phyloP scores from a whole-genome alignment of 1,139 yeast species.

The Meyerozyma elateridarum region DNA sequence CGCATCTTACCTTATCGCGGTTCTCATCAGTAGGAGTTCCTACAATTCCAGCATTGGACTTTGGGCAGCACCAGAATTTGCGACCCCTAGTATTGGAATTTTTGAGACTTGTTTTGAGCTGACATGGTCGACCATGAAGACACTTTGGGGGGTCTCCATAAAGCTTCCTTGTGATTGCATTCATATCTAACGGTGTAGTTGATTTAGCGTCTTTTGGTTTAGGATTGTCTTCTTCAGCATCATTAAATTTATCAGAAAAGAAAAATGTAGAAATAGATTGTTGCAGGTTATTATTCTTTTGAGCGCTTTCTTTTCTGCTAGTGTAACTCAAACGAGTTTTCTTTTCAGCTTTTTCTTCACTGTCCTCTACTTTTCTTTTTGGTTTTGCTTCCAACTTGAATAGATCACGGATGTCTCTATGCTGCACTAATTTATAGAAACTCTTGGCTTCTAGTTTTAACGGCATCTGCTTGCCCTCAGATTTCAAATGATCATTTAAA shows the following conservation, averaged over 20 bases:
- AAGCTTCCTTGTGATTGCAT: slow-evolving; percentile 10
- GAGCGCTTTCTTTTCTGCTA: slow-evolving; percentile 10
- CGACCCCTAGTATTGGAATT: slow-evolving; percentile 44
- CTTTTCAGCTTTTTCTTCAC: slow-evolving; percentile 3
- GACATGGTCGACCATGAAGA: slow-evolving; percentile 45
- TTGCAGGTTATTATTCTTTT: slow-evolving; percentile 3
- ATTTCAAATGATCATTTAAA: slow-evolving; percentile 5
- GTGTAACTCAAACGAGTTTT: slow-evolving; percentile 7
- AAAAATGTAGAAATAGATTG: slow-evolving; percentile 7
- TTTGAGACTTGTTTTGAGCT: slow-evolving; percentile 44
- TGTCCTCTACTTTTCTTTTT: slow-evolving; percentile 4
- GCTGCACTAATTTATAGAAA: slow-evolving; percentile 44
- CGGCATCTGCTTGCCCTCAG: slow-evolving; percentile 12
- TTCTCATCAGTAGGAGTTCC: slow-evolving; percentile 10
- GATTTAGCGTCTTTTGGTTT: slow-evolving; percentile 1
- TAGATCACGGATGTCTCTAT: slow-evolving; percentile 50
- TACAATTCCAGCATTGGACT: too few species aligned
- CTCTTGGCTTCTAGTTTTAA: slow-evolving; percentile 53
- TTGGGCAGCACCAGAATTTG: slow-evolving; percentile 57
- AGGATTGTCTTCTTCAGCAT: neutral
- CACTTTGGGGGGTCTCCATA: slow-evolving; percentile 46
- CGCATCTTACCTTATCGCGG: slow-evolving; percentile 20
- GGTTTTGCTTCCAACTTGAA: slow-evolving; percentile 26
- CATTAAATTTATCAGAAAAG: neutral
- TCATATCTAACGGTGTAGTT: slow-evolving; percentile 3